These are phyloP conservation scores for Elaeagnus macrophylla DNA, from an alignment of 306 rosid species.

Conservation along the genomic window DNA sequence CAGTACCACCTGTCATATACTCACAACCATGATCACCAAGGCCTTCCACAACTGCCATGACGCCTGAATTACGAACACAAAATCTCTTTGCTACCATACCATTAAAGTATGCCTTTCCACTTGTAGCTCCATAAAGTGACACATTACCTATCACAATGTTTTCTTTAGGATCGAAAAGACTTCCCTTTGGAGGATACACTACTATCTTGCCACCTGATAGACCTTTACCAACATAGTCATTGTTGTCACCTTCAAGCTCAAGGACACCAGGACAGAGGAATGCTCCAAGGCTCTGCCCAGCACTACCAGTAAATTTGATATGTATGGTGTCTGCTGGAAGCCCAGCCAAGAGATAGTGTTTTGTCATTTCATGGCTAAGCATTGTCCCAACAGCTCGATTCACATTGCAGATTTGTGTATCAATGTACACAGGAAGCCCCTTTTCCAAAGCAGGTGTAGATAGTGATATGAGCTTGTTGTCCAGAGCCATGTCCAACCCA, in stretches of 20 bases:
- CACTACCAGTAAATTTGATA: conserved; percentile 74
- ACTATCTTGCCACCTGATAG: conserved; percentile 91
- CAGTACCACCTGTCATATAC: conserved; percentile 97
- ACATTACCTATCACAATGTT: conserved; percentile 94
- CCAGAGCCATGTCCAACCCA: too few species aligned
- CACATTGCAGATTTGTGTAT: too few species aligned
- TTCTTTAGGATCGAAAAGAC: conserved; percentile 81
- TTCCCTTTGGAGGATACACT: conserved; percentile 79
- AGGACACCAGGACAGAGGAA: conserved; percentile 94
- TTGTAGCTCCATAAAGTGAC: too few species aligned
- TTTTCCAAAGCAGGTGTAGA: too few species aligned
- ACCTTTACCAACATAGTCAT: conserved; percentile 96
- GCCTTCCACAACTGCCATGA: conserved; percentile 91
- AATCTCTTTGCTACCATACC: conserved; percentile 99
- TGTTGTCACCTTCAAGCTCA: conserved; percentile 97
- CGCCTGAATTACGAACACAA: conserved; percentile 96
- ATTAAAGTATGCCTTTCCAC: conserved; percentile 96
- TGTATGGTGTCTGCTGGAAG: conserved; percentile 79
- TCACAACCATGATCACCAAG: conserved; percentile 99
- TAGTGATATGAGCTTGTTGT: too few species aligned
- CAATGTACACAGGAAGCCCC: too few species aligned
- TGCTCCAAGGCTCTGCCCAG: conserved; percentile 98
- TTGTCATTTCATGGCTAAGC: too few species aligned
- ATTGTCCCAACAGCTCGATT: too few species aligned
- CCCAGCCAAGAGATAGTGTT: too few species aligned